Conservation (phyloP, 768 basidiomycete species). For the Amanita exitialis region DNA sequence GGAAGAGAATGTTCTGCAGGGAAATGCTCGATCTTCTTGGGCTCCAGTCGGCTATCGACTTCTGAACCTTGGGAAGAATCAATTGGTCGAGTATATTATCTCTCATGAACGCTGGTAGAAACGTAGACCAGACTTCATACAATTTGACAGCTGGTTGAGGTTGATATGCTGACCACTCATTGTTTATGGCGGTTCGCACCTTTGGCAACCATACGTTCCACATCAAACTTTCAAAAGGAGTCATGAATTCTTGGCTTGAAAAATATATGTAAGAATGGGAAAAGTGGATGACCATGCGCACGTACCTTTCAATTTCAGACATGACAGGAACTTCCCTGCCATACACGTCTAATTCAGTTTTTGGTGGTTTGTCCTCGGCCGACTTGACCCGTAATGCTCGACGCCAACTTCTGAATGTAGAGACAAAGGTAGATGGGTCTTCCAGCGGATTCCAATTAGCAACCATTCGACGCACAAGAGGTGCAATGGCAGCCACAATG, state of each 20-base stretch:
- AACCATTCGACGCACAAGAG: slow-evolving; percentile 66
- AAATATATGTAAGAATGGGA: slow-evolving; percentile 4
- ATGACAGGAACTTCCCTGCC: slow-evolving; percentile 30
- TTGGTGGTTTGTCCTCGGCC: slow-evolving; percentile 28
- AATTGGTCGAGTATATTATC: slow-evolving; percentile 97
- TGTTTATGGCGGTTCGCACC: slow-evolving; percentile 90
- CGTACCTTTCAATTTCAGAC: background rate
- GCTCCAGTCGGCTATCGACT: slow-evolving; percentile 79
- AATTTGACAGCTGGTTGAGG: slow-evolving; percentile 71
- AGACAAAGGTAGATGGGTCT: slow-evolving; percentile 54
- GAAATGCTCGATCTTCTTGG: slow-evolving; percentile 45
- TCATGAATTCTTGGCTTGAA: slow-evolving; percentile 63
- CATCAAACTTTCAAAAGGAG: slow-evolving; percentile 86
- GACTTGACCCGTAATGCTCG: slow-evolving; percentile 51
- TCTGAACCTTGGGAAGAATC: slow-evolving; percentile 84
- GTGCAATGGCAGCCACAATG: slow-evolving; percentile 85
- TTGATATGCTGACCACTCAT: slow-evolving; percentile 77
- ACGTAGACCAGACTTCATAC: slow-evolving; percentile 80
- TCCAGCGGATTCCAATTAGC: slow-evolving; percentile 77
- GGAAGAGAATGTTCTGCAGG: slow-evolving; percentile 80
- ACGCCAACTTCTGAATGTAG: slow-evolving; percentile 63
- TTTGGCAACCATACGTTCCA: slow-evolving; percentile 96
- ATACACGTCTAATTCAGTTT: slow-evolving; percentile 45
- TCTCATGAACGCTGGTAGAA: slow-evolving; percentile 83
- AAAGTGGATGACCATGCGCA: background rate